phyloP scores from a whole-genome alignment of 768 basidiomycete genomes.

The Phallus indusiatus region DNA sequence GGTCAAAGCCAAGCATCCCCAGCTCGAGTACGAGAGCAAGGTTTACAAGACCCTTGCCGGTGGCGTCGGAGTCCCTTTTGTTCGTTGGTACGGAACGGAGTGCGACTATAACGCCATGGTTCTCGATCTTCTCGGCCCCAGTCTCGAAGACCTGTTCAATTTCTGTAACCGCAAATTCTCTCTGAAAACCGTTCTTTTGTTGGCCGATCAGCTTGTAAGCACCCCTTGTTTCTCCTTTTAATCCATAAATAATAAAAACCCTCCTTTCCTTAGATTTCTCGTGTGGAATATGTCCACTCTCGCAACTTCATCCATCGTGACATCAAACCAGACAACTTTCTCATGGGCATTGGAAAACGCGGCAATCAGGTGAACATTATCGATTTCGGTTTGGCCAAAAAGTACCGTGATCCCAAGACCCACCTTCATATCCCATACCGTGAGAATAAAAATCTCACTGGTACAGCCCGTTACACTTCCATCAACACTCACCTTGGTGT shows the following conservation, averaged over 20 bases:
- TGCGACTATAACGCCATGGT: constrained; percentile 99
- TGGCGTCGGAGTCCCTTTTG: constrained; percentile 97
- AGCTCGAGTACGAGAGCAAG: constrained; percentile 94
- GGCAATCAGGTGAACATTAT: constrained; percentile 98
- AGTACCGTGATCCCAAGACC: constrained; percentile 99
- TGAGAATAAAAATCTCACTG: constrained; percentile 99
- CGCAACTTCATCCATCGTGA: constrained; percentile 97
- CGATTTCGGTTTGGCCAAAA: constrained; percentile 98
- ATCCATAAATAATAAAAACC: not conserved
- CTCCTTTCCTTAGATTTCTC: constrained; percentile 67
- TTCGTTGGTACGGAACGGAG: constrained; percentile 89
- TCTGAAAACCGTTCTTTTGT: constrained; percentile 91
- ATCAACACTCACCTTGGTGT: constrained; percentile 99
- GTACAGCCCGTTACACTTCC: constrained; percentile 97
- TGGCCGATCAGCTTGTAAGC: constrained; percentile 92
- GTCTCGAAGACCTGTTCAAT: constrained; percentile 86
- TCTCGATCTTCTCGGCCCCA: constrained; percentile 77
- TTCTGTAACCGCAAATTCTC: constrained; percentile 97
- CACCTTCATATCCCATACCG: constrained; percentile 99
- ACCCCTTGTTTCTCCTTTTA: not conserved
- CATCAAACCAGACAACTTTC: constrained; percentile 99
- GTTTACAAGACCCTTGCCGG: constrained; percentile 98
- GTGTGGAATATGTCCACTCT: constrained; percentile 98
- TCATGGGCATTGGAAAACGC: constrained; percentile 99
- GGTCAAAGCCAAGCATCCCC: constrained; percentile 99